Evolutionary conservation across 495 filamentous ascomycete species (phyloP), one percentile per base, ranked within the genome.

Genomic region (Mytilinidion resinicola): DNA sequence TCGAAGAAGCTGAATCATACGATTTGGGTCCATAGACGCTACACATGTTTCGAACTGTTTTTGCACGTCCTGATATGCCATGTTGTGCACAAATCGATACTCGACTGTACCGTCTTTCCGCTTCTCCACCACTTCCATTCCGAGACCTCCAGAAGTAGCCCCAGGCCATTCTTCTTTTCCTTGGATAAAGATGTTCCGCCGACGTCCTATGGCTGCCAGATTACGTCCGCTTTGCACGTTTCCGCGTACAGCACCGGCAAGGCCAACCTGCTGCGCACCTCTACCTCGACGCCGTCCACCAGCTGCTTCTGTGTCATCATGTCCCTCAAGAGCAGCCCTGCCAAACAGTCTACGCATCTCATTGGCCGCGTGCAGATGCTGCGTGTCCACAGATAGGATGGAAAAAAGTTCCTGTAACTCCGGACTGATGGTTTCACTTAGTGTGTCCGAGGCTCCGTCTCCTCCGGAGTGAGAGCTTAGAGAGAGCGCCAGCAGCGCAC

Each of bases 261-360:
- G 73, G 69, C 89, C 87, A 7, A 86, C 71, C 50, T 78, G 77
- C 48, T 68, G 62, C n/a, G 37, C 73, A 47, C 75, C 77, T 62
- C 83, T 69, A 61, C 78, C 77, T 47, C 80, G 72, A 54, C 80
- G 77, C 49, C 71, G 66, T 54, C 65, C 57, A 55, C 59, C 66
- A 59, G 66, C 57, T 33, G 63, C 60, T 20, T 74, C 73, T 56
- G 80, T 65, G 21, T 84, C 78, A 46, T 78, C 69, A 51, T 78
- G 75, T 19, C 80, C 72, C 21, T 88, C 82, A 54, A 93, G 74
- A 9, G 87, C 87, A 30, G 86, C 82, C 55, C 85, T 85, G 0
- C 93, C 93, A 72, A 99, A 99, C 2, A 99, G 73, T 59, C 82
- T 84, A 42, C 89, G 86, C 91, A 99, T 96, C 72, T 99, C 93